Conservation (phyloP, 192 early-diverging fungal species). For the Pilaira anomala region DNA sequence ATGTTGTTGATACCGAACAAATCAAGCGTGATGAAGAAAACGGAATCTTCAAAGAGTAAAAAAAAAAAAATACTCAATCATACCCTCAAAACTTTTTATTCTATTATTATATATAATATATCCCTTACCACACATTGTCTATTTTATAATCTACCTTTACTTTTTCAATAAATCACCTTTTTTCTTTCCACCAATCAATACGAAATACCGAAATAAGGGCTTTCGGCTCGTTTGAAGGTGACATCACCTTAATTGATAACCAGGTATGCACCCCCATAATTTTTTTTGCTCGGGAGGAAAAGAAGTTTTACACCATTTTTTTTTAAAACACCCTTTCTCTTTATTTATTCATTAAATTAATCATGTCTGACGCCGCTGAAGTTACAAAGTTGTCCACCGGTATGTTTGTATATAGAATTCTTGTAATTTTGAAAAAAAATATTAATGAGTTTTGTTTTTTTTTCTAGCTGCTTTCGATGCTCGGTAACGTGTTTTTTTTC, state of each 20-base stretch:
- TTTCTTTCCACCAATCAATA: background rate
- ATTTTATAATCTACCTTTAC: background rate
- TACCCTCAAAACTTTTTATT: background rate
- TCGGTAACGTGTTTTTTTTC: constrained; percentile 36
- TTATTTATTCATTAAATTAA: constrained; percentile 17
- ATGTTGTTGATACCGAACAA: background rate
- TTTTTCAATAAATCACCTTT: background rate
- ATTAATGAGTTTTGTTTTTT: background rate
- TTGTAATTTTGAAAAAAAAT: background rate
- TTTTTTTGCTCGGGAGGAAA: background rate
- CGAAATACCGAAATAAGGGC: too few species aligned
- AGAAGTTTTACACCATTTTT: background rate
- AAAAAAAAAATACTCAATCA: background rate
- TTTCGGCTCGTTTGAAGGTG: too few species aligned
- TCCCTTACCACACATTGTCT: background rate
- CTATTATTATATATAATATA: background rate
- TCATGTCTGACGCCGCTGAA: constrained; percentile 31
- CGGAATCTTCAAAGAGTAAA: constrained; percentile 10
- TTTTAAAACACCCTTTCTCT: constrained; percentile 10
- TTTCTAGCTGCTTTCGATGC: constrained; percentile 56
- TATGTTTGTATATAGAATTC: background rate
- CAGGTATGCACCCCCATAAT: constrained; percentile 10
- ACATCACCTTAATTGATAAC: background rate
- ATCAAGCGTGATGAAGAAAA: constrained; percentile 10
- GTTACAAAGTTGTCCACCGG: constrained; percentile 29